Base-by-base conservation (phyloP, 2,329 filamentous ascomycete genomes). In the Fusarium circinatum region DNA sequence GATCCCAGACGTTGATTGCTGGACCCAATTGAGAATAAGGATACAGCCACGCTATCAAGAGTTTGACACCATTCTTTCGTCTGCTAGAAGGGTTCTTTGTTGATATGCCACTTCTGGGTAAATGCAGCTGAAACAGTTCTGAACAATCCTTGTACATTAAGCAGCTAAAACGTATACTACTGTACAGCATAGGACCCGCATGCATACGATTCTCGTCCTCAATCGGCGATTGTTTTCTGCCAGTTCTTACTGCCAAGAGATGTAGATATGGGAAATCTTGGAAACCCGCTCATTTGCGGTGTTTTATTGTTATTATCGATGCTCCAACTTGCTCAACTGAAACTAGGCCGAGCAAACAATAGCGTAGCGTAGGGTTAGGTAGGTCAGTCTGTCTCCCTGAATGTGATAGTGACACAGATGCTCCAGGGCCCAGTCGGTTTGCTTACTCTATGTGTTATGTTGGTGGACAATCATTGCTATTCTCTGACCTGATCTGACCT, bases 181-280 rank as follows among this genome's bases (percentile, higher is more conserved):
- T 65, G 61, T 66, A 44, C 54, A 64, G 60, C 47, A 64, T 47
- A 39, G 48, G 66, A 42, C 60, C 59, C 66, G 66, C 71, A 55
- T 62, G 30, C 62, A 52, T 61, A 54, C 62, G 52, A 74, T 58
- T 65, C 48, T 44, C 41, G 36, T 57, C 36, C 36, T 68, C 57
- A 68, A 74, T 65, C 66, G 71, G 65, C 68, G 65, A 76, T 71
- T 65, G 51, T 36, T 63, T 67, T 61, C 66, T 63, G 39, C 61
- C 55, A 61, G 62, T 71, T 57, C 36, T 42, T 49, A 18, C 51
- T 63, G 67, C 71, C 74, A 65, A 65, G 64, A 62, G 65, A 44
- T 24, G 12, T 6, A 26, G 26, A 57, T 52, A 74, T 59, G 51
- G 48, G 48, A 54, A 74, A 68, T 56, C 59, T 68, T 68, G 60